Evolutionary conservation across 2,329 filamentous ascomycete species (phyloP), one percentile per base, ranked within the genome.

Genomic region (Dothideomycetes sp.): DNA sequence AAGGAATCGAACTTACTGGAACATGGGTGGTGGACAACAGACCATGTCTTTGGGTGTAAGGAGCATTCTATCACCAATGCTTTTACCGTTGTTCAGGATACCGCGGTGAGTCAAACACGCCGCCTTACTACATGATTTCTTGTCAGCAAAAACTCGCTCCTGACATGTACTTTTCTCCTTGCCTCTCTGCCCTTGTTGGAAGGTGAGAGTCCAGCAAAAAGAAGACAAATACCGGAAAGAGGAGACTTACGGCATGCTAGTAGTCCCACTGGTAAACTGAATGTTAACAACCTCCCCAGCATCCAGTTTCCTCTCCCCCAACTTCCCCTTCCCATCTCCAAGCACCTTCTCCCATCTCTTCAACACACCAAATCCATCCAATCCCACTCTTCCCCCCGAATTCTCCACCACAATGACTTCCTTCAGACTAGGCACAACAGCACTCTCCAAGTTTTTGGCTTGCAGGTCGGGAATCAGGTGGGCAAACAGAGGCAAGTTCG

Each of bases 241-340:
- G 5, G 11, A 4, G n/a, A 39, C 35, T 39, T 12, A 39, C 15
- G 16, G 88, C 54, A 75, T 70, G 1, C 84, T 84, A 0, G 91
- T 96, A 0, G 91, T 96, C n/a, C 89, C 91, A 0, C 82, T 89
- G 0, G 91, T 98, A 65, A 96, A 96, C 60, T 96, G 89, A 49
- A 96, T 94, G 57, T 95, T 96, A 50, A 93, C 80, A 2, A 82
- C 78, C 36, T 96, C 89, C 46, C 74, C 59, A 0, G 78, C 69
- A 12, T 67, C 50, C 1, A 81, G 67, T 0, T 65, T 64, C 17
- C 68, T 58, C 61, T 67, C 46, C 54, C 62, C 52, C 63, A 83
- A 42, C 46, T 60, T 45, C 33, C 65, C 62, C 45, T 72, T 59
- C 8, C 63, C 19, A 57, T 54, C 51, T 18, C 69, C 64, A 13